Conservation (phyloP, 257 asterid species). For the Salvia rosmarinus region DNA sequence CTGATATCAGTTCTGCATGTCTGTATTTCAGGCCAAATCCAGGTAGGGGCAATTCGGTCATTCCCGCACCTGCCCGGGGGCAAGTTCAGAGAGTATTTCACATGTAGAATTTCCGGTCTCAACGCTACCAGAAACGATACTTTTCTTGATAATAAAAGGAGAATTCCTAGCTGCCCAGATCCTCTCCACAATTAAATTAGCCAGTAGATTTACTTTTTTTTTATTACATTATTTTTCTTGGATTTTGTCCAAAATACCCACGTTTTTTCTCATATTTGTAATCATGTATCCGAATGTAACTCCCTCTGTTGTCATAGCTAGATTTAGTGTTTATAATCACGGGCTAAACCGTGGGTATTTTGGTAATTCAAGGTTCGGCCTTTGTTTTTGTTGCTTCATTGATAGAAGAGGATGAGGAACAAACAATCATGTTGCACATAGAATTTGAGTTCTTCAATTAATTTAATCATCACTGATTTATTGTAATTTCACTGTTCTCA, state of each 20-base stretch:
- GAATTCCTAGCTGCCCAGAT: constrained; percentile 91
- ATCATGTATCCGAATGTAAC: neutral
- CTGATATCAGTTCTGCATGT: constrained; percentile 43
- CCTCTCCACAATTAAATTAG: constrained; percentile 82
- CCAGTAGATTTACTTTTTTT: constrained; percentile 26
- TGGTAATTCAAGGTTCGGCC: constrained; percentile 45
- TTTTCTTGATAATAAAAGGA: constrained; percentile 61
- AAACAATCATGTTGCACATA: constrained; percentile 37
- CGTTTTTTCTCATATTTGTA: constrained; percentile 55
- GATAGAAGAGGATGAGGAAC: constrained; percentile 15
- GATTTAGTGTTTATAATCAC: neutral
- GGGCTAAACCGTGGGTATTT: constrained; percentile 79
- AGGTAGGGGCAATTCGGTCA: constrained; percentile 60
- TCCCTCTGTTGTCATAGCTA: neutral
- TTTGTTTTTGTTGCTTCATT: constrained; percentile 3
- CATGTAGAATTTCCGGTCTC: constrained; percentile 34
- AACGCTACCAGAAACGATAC: constrained; percentile 39
- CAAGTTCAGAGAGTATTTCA: constrained; percentile 47
- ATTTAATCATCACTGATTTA: neutral
- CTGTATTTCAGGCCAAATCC: constrained; percentile 39
- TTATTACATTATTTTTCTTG: constrained; percentile 26
- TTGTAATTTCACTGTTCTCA: neutral
- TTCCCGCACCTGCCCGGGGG: constrained; percentile 36
- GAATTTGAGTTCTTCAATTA: constrained; percentile 15
- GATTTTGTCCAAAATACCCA: constrained; percentile 70